These are phyloP conservation scores for Trypanosoma grayi DNA, from an alignment of 208 protist genomes.

Conservation along the genomic window DNA sequence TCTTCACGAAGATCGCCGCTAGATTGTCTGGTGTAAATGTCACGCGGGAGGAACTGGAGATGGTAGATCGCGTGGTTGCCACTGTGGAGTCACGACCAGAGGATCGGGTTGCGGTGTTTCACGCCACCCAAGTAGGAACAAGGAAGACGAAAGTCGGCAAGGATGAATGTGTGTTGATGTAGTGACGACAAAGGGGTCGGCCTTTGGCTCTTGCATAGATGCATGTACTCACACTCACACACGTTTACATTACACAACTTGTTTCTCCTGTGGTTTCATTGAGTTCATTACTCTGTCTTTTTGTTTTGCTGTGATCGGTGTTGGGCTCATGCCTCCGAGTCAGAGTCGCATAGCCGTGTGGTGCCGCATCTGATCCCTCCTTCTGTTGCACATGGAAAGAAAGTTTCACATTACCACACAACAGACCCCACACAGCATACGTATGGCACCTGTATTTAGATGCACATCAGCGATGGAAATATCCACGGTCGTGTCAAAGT, in stretches of 20 bases:
- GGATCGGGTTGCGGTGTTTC: conserved; percentile 6
- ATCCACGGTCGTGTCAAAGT: conserved; percentile 22
- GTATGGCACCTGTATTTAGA: not conserved
- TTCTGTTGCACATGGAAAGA: too few species aligned
- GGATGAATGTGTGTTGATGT: conserved; percentile 53
- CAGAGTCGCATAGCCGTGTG: too few species aligned
- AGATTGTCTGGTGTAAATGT: conserved; percentile 79
- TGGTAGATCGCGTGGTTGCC: conserved; percentile 45
- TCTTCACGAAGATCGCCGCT: conserved; percentile 86
- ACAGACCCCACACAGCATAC: too few species aligned
- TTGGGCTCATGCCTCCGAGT: too few species aligned
- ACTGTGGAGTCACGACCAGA: conserved; percentile 39
- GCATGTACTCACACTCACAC: too few species aligned
- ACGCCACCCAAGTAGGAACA: conserved; percentile 9
- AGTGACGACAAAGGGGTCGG: not conserved
- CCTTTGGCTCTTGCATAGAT: not conserved
- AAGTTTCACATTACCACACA: too few species aligned
- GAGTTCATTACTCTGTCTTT: too few species aligned
- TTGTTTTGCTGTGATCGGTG: too few species aligned
- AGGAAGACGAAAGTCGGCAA: conserved; percentile 24
- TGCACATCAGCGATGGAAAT: conserved; percentile 31
- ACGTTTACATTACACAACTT: too few species aligned
- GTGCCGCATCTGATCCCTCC: too few species aligned
- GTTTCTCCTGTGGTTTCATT: too few species aligned
- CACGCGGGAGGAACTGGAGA: conserved; percentile 69